Percentiles rank a stretch among this genome's conserved stretches.
Evolutionary conservation across 495 filamentous ascomycete genomes (phyloP).

Genomic region (Collariella sp.): DNA sequence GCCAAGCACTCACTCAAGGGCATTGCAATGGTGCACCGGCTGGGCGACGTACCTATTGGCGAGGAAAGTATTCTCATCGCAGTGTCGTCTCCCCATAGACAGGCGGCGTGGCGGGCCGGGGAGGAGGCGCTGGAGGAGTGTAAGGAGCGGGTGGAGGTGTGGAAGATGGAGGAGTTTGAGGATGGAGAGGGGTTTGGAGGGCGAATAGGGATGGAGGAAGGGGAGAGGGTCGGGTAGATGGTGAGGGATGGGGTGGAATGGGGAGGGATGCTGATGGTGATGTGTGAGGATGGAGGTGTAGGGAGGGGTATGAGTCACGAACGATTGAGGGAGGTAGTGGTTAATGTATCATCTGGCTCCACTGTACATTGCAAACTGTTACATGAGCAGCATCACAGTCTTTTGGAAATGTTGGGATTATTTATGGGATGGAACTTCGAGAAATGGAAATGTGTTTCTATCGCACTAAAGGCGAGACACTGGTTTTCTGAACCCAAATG

Average conservation of each 20-base stretch:
- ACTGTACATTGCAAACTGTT: no score
- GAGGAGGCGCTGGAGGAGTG: slow-evolving; percentile 85
- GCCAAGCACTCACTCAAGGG: slow-evolving; percentile 53
- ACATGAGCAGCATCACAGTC: no score
- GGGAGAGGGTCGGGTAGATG: slow-evolving; percentile 30
- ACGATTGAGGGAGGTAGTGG: no score
- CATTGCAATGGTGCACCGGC: slow-evolving; percentile 76
- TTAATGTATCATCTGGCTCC: no score
- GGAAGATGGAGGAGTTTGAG: slow-evolving; percentile 90
- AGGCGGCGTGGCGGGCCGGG: slow-evolving; percentile 77
- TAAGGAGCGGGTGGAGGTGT: slow-evolving; percentile 83
- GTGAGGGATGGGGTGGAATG: not conserved
- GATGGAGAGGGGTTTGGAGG: slow-evolving; percentile 79
- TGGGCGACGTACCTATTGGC: slow-evolving; percentile 75
- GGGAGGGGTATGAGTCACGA: not conserved
- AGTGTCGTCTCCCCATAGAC: slow-evolving; percentile 76
- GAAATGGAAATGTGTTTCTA: no score
- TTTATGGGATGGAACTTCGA: no score
- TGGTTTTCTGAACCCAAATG: no score
- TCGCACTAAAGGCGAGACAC: no score
- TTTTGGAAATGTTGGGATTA: no score
- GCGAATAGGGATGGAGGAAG: slow-evolving; percentile 71
- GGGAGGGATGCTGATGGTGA: not conserved
- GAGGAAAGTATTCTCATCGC: slow-evolving; percentile 92
- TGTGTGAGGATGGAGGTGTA: not conserved